Evolutionary conservation across 352 stramenopile species (phyloP), one percentile per base, ranked within the genome.

Genomic region (Blastocystis sp.): DNA sequence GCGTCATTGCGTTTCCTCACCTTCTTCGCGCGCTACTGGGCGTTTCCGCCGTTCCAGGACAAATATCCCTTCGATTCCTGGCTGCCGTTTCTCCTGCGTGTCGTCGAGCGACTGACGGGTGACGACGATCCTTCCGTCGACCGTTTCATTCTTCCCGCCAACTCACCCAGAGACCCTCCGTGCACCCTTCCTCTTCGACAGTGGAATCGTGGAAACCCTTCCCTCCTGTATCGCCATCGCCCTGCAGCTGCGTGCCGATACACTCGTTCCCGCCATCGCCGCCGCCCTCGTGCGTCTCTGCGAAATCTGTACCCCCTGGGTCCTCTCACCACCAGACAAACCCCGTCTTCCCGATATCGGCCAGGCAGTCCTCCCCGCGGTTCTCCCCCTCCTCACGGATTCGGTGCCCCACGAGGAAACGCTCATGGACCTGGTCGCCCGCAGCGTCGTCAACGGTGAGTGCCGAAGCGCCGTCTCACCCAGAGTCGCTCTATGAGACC

Each of bases 31-130:
- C 4, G 48, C 8, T 63, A 81, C 42, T 61, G 34, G 1, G 44
- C n/a, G 4, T 63, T 81, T 81, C 69, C 69, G 40, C 44, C 61
- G 40, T 32, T 81, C 34, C 8, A 6, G 24, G 34, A 63, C 16
- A 49, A 44, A 48, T 29, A 36, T 1, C 29, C n/a, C 3, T 81
- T 44, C 34, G n/a, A 46, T 16, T 27, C 61, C 14, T 81, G 69
- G 69, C 27, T 81, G 21, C 8, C 49, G 27, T 81, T 81, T 42
- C 63, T 81, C 51, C 69, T 81, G 29, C 21, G 8, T 4, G 42
- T 81, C n/a, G 53, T 64, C 24, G 51, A 81, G 29, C 29, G n/a
- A n/a, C n/a, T n/a, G n/a, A n/a, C n/a, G n/a, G n/a, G n/a, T n/a
- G n/a, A n/a, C n/a, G n/a, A n/a, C n/a, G n/a, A n/a, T n/a, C n/a